These are phyloP conservation scores for Heliamphora pulchella DNA, from an alignment of 179 eudicot species.

Conservation along the genomic window DNA sequence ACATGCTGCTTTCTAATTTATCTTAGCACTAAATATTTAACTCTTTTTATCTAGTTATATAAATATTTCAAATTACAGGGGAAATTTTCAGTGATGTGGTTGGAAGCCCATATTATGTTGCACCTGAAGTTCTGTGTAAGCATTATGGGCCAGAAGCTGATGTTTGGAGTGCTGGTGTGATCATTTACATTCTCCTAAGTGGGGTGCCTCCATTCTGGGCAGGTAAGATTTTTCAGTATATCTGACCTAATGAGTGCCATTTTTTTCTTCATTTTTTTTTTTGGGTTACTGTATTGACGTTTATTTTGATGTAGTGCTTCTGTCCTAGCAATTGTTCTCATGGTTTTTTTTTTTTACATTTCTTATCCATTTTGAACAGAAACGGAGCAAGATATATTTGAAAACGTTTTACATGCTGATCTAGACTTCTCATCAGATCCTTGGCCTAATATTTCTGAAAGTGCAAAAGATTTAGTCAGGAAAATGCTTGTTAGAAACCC, in stretches of 20 bases:
- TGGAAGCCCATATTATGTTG: constrained; percentile 51
- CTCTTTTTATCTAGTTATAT: too few species aligned
- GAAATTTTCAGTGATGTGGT: constrained; percentile 44
- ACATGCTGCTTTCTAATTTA: too few species aligned
- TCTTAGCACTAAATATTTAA: too few species aligned
- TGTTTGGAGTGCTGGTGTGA: constrained; percentile 52
- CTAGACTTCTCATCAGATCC: constrained; percentile 43
- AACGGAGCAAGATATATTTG: constrained; percentile 50
- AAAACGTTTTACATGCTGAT: constrained; percentile 40
- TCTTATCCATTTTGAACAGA: constrained; percentile 20
- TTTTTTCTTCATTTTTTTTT: constrained; percentile 1
- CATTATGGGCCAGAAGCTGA: constrained; percentile 49
- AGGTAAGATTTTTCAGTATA: constrained; percentile 21
- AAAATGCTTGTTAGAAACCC: constrained; percentile 48
- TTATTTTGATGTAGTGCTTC: background rate
- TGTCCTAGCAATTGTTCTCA: too few species aligned
- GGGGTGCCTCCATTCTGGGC: constrained; percentile 62
- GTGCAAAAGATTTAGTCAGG: constrained; percentile 48
- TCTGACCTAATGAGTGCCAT: too few species aligned
- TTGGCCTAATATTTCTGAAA: constrained; percentile 45
- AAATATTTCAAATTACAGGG: constrained; percentile 20
- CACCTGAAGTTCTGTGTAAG: constrained; percentile 49
- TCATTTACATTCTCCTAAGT: constrained; percentile 44
- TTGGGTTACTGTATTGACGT: background rate
- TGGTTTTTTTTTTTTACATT: too few species aligned